Evolutionary conservation across 352 stramenopile genomes (phyloP).

Genomic region (Phytophthora capsici): DNA sequence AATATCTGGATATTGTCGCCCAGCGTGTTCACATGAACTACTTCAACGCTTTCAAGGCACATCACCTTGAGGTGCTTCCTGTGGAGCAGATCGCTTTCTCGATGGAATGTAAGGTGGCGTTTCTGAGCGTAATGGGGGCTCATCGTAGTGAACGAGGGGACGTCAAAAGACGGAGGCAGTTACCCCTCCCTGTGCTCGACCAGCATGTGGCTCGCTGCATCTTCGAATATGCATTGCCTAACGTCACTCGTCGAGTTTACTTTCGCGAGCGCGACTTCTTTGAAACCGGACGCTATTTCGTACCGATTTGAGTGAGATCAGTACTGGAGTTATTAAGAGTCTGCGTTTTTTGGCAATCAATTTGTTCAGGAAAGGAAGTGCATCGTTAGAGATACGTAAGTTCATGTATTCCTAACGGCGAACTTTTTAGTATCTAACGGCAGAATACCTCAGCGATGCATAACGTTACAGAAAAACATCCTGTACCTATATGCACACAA

Average conservation of each 20-base stretch:
- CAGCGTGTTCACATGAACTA: constrained; percentile 14
- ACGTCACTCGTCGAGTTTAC: constrained; percentile 30
- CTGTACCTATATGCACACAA: no score
- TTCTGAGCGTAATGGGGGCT: constrained; percentile 28
- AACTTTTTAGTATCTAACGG: no score
- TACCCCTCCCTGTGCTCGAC: constrained; percentile 16
- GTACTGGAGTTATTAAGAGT: no score
- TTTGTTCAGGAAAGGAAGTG: no score
- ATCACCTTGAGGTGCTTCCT: constrained; percentile 26
- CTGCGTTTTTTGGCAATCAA: no score
- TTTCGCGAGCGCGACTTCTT: constrained; percentile 32
- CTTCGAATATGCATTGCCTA: constrained; percentile 29
- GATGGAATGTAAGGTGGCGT: constrained; percentile 21
- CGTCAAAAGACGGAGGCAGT: constrained; percentile 22
- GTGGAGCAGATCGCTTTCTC: constrained; percentile 4
- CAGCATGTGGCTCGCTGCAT: constrained; percentile 25
- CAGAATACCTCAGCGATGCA: no score
- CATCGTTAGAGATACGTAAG: no score
- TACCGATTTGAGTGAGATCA: constrained; percentile 22
- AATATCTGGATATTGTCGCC: constrained; percentile 33
- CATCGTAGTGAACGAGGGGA: neutral
- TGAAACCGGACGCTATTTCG: constrained; percentile 17
- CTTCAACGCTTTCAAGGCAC: constrained; percentile 28
- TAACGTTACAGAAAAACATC: no score
- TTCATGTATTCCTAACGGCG: no score